Percentiles rank a stretch among this genome's conserved stretches.
Evolutionary conservation across 345 rosid species (phyloP).

Genomic region (Cardamine chenopodiifolia): DNA sequence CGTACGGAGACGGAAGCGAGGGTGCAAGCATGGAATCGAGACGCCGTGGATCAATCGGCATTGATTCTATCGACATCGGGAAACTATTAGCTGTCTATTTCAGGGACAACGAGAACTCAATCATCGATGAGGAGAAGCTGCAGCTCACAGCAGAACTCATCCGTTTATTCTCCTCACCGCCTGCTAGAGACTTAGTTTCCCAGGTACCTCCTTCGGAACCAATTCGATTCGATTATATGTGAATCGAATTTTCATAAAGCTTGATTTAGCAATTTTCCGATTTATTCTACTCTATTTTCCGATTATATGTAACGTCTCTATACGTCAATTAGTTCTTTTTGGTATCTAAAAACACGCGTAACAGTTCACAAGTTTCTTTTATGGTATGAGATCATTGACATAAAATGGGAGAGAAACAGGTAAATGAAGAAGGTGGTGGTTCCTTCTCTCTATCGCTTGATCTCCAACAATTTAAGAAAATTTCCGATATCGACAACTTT

Average conservation of each 20-base stretch:
- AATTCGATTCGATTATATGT: neutral
- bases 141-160: slow-evolving; percentile 61
- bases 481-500: slow-evolving; percentile 57
- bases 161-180: slow-evolving; percentile 61
- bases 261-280: too few species aligned
- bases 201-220: slow-evolving; percentile 63
- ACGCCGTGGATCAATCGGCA: slow-evolving; percentile 35
- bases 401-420: slow-evolving; percentile 50
- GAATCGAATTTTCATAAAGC: too few species aligned
- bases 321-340: slow-evolving; percentile 14
- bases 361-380: neutral
- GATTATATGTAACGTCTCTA: too few species aligned
- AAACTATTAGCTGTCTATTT: slow-evolving; percentile 58
- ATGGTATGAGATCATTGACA: slow-evolving; percentile 18
- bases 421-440: slow-evolving; percentile 56
- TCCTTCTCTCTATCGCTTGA: slow-evolving; percentile 62
- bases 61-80: slow-evolving; percentile 46
- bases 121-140: slow-evolving; percentile 55
- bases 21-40: slow-evolving; percentile 35
- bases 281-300: too few species aligned
- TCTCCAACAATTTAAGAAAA: slow-evolving; percentile 65
- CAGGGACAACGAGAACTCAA: slow-evolving; percentile 56
- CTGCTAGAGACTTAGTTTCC: slow-evolving; percentile 55
- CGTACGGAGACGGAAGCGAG: neutral
- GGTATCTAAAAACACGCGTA: neutral